These are phyloP conservation scores for Tylopilus cervinicoccineus DNA, from an alignment of 768 basidiomycete species.

Conservation along the genomic window DNA sequence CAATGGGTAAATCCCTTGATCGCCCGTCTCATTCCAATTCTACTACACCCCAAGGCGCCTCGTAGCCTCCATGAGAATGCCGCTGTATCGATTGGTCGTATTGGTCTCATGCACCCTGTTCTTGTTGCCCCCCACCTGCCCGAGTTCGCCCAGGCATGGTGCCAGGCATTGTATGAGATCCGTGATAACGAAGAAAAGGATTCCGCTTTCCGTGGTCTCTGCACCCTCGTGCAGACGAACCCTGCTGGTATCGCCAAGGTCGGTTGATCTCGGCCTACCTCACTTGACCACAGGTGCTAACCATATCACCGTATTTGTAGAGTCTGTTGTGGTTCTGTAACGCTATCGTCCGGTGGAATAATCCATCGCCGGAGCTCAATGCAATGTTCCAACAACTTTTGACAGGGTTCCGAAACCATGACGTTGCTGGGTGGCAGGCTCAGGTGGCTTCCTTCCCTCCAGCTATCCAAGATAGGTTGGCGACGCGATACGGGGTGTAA, in stretches of 20 bases:
- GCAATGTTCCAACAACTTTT: constrained; percentile 91
- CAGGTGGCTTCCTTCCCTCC: constrained; percentile 84
- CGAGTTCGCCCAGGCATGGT: constrained; percentile 95
- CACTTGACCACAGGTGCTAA: constrained; percentile 4
- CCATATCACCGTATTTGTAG: constrained; percentile 37
- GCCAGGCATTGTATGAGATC: constrained; percentile 95
- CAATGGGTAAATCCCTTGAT: constrained; percentile 90
- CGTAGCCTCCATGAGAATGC: constrained; percentile 96
- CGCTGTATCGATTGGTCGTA: constrained; percentile 95
- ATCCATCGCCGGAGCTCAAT: constrained; percentile 88
- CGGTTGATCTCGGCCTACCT: constrained; percentile 21
- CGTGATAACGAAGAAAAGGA: constrained; percentile 99
- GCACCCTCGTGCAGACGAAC: constrained; percentile 92
- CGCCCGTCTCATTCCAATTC: constrained; percentile 85
- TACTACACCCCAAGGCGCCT: constrained; percentile 89
- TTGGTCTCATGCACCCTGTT: constrained; percentile 88
- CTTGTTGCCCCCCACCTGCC: constrained; percentile 86
- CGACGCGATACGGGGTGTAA: constrained; percentile 83
- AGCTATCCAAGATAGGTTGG: constrained; percentile 82
- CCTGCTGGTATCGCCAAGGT: constrained; percentile 93
- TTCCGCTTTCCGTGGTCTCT: constrained; percentile 96
- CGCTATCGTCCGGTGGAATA: constrained; percentile 92
- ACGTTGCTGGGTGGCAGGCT: constrained; percentile 79
- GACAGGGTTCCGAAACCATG: constrained; percentile 85
- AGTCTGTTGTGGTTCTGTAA: constrained; percentile 98